Base-by-base conservation (phyloP, 257 asterid species). In the Ehretia macrophylla region DNA sequence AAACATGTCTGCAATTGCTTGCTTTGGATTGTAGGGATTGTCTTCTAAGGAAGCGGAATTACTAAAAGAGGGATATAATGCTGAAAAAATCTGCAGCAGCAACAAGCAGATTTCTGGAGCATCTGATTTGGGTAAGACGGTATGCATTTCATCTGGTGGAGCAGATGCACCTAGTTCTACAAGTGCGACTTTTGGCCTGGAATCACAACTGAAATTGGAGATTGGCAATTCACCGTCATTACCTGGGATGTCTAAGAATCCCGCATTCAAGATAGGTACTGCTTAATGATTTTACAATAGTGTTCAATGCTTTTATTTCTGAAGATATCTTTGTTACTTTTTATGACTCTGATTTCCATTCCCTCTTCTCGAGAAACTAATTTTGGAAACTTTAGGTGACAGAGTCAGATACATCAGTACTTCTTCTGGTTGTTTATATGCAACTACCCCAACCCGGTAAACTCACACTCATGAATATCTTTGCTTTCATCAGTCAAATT, bases 341-440 rank as follows among this genome's bases (percentile, higher is more conserved):
- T 51, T 51, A 17, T 38, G 10, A 37, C 27, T 65, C 55, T 57
- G 39, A 51, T 56, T 59, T 69, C 56, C 62, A 44, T 52, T 65
- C 49, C 14, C 1, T 46, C 11, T 38, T 11, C n/a, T 27, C 35
- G 6, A 27, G 27, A 65, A 38, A 27, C 57, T 59, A 56, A 73
- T 56, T 51, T 71, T 59, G 59, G 64, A 55, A 64, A 67, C 57
- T 54, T 45, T 58, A 90, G 97, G 97, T 72, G 96, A 90, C 56
- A 84, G 80, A 79, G 97, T 90, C 59, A 90, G 85, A 72, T 90
- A 77, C 57, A 56, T 81, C 65, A 87, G 94, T 67, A 59, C 88
- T 75, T 68, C 85, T 73, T 74, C 95, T 65, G 75, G 79, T 67
- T 75, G 78, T 65, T 50, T 76, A 39, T 84, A 76, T 76, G 51